Percentiles rank a stretch among this genome's conserved stretches.
Evolutionary conservation across 73 alveolate species (phyloP).

Genomic region (Paramecium bursaria): DNA sequence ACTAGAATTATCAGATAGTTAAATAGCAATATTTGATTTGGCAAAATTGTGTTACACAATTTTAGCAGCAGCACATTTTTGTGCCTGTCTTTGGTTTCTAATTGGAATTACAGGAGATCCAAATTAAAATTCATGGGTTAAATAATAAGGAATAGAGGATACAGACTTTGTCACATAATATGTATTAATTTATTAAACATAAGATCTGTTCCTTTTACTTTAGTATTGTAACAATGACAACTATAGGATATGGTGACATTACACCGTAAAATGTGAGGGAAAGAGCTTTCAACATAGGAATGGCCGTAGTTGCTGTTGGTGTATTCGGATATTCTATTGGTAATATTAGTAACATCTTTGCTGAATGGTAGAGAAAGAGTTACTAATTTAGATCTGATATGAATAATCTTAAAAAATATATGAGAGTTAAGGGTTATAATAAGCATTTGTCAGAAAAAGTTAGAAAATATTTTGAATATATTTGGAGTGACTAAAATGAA

Average conservation of each 20-base stretch:
- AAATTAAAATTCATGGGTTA: conserved; percentile 22
- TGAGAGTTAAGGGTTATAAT: conserved; percentile 49
- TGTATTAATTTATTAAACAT: not conserved
- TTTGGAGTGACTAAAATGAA: conserved; percentile 50
- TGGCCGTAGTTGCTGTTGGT: conserved; percentile 66
- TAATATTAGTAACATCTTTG: conserved; percentile 49
- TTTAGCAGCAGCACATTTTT: conserved; percentile 58
- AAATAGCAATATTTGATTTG: conserved; percentile 50
- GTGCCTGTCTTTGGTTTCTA: conserved; percentile 61
- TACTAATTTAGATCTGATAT: conserved; percentile 55
- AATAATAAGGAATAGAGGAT: not conserved
- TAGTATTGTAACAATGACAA: conserved; percentile 64
- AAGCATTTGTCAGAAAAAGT: conserved; percentile 49
- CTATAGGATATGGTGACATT: conserved; percentile 71
- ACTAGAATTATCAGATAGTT: conserved; percentile 36
- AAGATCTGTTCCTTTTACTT: conserved; percentile 50
- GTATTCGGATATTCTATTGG: conserved; percentile 66
- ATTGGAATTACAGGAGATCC: conserved; percentile 44
- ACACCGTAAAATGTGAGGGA: conserved; percentile 56
- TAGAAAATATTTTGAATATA: conserved; percentile 56
- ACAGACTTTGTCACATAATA: conserved; percentile 22
- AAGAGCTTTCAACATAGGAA: conserved; percentile 56
- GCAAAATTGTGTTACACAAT: conserved; percentile 38
- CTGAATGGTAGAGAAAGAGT: conserved; percentile 60
- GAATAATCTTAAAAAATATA: conserved; percentile 64